Conservation (phyloP, 2,329 filamentous ascomycete genomes). For the Aplosporella prunicola region DNA sequence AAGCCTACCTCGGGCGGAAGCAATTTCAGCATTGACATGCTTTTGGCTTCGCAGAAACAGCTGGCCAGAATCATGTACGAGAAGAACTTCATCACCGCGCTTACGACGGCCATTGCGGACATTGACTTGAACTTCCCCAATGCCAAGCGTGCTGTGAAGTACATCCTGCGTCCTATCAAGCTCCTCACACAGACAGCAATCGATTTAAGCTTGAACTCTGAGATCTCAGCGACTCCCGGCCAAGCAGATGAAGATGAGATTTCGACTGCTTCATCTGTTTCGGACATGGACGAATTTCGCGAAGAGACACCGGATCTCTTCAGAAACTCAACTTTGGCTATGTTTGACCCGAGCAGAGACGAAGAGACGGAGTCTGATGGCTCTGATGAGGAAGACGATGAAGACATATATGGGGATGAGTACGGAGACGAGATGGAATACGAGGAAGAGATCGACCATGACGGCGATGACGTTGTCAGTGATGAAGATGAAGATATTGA, state of each 20-base stretch:
- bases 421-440: constrained; percentile 90
- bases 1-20: constrained; percentile 20
- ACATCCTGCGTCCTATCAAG: constrained; percentile 83
- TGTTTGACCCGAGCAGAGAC: constrained; percentile 77
- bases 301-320: constrained; percentile 90
- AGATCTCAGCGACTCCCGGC: constrained; percentile 57
- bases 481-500: constrained; percentile 75
- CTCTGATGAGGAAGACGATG: constrained; percentile 49
- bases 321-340: constrained; percentile 88
- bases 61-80: constrained; percentile 95
- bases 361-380: constrained; percentile 71
- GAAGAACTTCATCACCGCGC: constrained; percentile 82
- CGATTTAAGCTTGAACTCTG: constrained; percentile 69
- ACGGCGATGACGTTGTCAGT: constrained; percentile 80
- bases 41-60: constrained; percentile 60
- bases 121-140: constrained; percentile 91
- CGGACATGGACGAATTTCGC: constrained; percentile 68
- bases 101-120: constrained; percentile 88
- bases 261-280: constrained; percentile 76
- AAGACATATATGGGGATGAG: constrained; percentile 85
- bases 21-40: constrained; percentile 13
- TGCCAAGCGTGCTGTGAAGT: constrained; percentile 90
- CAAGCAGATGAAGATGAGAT: constrained; percentile 75
- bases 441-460: constrained; percentile 69
- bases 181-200: constrained; percentile 81